phyloP scores from a whole-genome alignment of 805 yeast species.

The Yamadazyma sp. region DNA sequence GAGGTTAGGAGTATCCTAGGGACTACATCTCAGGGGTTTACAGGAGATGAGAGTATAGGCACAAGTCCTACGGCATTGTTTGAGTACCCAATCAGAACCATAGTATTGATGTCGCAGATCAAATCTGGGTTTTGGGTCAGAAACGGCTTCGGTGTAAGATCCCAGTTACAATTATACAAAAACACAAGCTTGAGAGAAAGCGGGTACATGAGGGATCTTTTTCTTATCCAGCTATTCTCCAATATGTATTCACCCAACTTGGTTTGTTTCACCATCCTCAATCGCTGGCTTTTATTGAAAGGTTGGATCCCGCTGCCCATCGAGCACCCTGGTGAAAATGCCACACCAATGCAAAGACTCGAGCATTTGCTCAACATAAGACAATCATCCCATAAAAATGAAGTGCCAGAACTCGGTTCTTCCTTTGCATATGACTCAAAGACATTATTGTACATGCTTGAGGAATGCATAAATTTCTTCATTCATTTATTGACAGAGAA shows the following conservation, averaged over 20 bases:
- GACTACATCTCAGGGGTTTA: conserved; percentile 8
- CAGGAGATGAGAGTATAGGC: conserved; percentile 6
- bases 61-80: conserved; percentile 36
- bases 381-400: not conserved
- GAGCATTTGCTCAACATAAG: not conserved
- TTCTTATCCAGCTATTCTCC: conserved; percentile 64
- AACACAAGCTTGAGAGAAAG: conserved; percentile 77
- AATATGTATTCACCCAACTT: conserved; percentile 51
- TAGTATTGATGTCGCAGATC: conserved; percentile 79
- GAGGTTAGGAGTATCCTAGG: conserved; percentile 19
- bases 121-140: conserved; percentile 93
- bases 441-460: conserved; percentile 63
- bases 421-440: conserved; percentile 41
- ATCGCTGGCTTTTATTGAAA: conserved; percentile 64
- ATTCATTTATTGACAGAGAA: conserved; percentile 71
- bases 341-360: conserved; percentile 1
- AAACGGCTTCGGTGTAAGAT: conserved; percentile 79
- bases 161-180: conserved; percentile 77
- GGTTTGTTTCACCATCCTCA: conserved; percentile 55
- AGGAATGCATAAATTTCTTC: conserved; percentile 71
- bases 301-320: conserved; percentile 23
- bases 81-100: conserved; percentile 75
- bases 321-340: conserved; percentile 10
- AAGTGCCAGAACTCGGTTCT: not conserved
- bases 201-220: conserved; percentile 79